Conservation (phyloP, 2,329 filamentous ascomycete genomes). For the Colletotrichum tanaceti region DNA sequence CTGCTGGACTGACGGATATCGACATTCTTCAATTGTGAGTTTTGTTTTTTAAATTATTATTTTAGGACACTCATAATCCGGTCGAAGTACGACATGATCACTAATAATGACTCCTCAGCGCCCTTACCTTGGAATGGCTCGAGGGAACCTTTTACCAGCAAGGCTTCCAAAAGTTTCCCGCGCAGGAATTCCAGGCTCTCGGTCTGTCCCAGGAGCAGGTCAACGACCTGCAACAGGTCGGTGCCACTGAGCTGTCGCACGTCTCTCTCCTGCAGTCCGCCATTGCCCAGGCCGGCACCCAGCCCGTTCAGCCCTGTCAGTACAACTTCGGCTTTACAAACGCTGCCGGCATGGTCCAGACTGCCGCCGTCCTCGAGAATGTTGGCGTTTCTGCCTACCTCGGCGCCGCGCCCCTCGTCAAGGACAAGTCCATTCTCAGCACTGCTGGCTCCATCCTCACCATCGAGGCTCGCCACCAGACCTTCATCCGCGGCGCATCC, state of each 20-base stretch:
- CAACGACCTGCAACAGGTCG: slow-evolving; percentile 51
- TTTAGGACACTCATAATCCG: background rate
- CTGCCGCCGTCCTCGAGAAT: slow-evolving; percentile 77
- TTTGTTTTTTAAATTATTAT: background rate
- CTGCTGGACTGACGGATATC: slow-evolving; percentile 61
- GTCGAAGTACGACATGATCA: background rate
- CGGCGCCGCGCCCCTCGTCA: slow-evolving; percentile 75
- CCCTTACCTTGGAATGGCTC: slow-evolving; percentile 79
- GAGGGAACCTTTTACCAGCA: slow-evolving; percentile 79
- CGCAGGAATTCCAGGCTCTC: slow-evolving; percentile 71
- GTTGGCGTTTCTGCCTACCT: slow-evolving; percentile 80
- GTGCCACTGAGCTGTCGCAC: slow-evolving; percentile 55
- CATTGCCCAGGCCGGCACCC: slow-evolving; percentile 70
- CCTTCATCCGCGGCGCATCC: slow-evolving; percentile 73
- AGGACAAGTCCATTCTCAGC: slow-evolving; percentile 68
- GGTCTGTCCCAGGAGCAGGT: slow-evolving; percentile 68
- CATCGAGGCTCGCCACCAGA: slow-evolving; percentile 79
- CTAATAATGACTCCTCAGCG: slow-evolving; percentile 55
- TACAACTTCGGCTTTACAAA: slow-evolving; percentile 79
- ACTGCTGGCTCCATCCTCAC: slow-evolving; percentile 78
- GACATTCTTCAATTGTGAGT: slow-evolving; percentile 71
- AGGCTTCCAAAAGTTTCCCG: slow-evolving; percentile 75
- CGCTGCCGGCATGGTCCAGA: slow-evolving; percentile 74
- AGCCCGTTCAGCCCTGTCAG: slow-evolving; percentile 75
- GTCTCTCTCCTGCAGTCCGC: slow-evolving; percentile 69